These are phyloP conservation scores for Ramaria sp. DNA, from an alignment of 768 basidiomycete species.

Conservation along the genomic window DNA sequence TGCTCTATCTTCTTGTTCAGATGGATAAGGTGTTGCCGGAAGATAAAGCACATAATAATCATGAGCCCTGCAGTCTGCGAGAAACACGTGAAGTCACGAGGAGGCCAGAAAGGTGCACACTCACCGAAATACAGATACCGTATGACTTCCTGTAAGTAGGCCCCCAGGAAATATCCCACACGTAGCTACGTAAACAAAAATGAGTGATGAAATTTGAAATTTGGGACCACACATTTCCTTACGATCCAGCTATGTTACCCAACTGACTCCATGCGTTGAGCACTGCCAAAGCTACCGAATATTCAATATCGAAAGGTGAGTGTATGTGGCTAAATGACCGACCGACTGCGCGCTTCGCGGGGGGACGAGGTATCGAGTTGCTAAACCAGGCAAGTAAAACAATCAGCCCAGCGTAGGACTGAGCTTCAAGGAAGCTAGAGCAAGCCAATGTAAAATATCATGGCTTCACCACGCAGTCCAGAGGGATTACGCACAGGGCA, in stretches of 20 bases:
- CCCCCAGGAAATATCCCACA: slow-evolving; percentile 14
- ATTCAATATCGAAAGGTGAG: background rate
- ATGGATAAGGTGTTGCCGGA: slow-evolving; percentile 13
- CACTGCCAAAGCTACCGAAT: slow-evolving; percentile 21
- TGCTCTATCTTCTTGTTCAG: slow-evolving; percentile 11
- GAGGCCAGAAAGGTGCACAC: background rate
- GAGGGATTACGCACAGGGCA: slow-evolving; percentile 8
- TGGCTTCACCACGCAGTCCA: no score
- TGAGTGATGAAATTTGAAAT: slow-evolving; percentile 2
- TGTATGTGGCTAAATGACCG: background rate
- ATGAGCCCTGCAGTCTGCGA: slow-evolving; percentile 21
- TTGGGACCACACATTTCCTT: slow-evolving; percentile 10
- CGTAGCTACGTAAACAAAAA: slow-evolving; percentile 4
- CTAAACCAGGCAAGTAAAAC: slow-evolving; percentile 25
- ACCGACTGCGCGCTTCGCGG: slow-evolving; percentile 29
- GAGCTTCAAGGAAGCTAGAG: slow-evolving; percentile 16
- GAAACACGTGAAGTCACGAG: background rate
- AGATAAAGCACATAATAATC: slow-evolving; percentile 18
- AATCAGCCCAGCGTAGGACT: slow-evolving; percentile 21
- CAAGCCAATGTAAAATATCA: background rate
- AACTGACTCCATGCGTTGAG: slow-evolving; percentile 31
- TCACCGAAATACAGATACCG: slow-evolving; percentile 26
- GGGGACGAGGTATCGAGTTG: slow-evolving; percentile 30
- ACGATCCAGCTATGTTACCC: slow-evolving; percentile 34
- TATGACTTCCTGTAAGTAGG: slow-evolving; percentile 24